These are phyloP conservation scores for Rhodamnia rubescens DNA, from an alignment of 345 rosid species.

Conservation along the genomic window DNA sequence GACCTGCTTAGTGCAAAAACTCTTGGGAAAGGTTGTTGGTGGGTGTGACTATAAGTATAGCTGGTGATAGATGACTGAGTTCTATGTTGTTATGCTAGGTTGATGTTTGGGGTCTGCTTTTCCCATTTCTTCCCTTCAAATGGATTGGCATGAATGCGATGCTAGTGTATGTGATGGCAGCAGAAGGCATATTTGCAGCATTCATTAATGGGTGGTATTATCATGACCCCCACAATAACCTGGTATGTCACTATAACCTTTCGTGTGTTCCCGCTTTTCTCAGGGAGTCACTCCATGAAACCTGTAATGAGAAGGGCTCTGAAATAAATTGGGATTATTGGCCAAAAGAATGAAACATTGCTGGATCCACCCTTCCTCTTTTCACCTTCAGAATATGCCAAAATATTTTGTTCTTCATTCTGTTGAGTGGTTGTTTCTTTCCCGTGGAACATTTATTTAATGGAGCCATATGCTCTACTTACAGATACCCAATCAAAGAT, in stretches of 20 bases:
- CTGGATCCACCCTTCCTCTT: not conserved
- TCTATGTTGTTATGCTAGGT: conserved; percentile 31
- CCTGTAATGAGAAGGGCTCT: not conserved
- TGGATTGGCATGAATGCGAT: conserved; percentile 97
- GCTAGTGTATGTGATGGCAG: conserved; percentile 96
- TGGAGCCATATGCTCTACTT: not conserved
- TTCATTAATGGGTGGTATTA: conserved; percentile 89
- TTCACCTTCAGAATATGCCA: not conserved
- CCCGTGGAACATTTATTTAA: not conserved
- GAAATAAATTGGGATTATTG: not conserved
- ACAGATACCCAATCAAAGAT: not conserved
- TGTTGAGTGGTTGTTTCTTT: not conserved
- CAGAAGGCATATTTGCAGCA: conserved; percentile 79
- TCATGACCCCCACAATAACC: conserved; percentile 47
- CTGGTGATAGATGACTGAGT: not conserved
- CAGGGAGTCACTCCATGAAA: not conserved
- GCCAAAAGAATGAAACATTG: not conserved
- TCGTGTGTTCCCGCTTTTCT: not conserved
- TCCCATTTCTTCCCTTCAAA: conserved; percentile 45
- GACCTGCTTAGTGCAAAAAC: not conserved
- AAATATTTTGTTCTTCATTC: not conserved
- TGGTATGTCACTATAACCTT: conserved; percentile 30
- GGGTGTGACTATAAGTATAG: not conserved
- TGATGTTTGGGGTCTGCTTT: conserved; percentile 38
- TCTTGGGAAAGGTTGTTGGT: not conserved